Base-by-base conservation (phyloP, 2,329 filamentous ascomycete species). In the Fusarium sublunatum region DNA sequence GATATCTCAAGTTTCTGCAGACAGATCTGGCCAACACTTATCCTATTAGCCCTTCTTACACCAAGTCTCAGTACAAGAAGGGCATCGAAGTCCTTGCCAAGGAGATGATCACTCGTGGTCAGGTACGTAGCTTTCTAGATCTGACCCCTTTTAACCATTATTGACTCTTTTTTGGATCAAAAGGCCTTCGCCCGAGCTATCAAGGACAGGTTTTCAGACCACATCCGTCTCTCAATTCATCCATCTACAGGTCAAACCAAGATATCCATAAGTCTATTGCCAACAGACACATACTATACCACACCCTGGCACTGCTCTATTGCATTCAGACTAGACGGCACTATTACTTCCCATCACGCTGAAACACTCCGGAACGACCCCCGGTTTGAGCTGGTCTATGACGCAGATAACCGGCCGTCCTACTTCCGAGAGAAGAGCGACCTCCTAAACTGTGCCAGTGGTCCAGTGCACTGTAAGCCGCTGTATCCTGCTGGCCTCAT, bases 231-330 rank as follows among this genome's bases (percentile, higher is more conserved):
- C 1, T 84, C 82, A 0, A 86, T 86, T 29, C 83, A 86, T 60
- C 76, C 77, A 4, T 85, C 82, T 0, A 78, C 75, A 0, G 78
- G 78, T 7, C 74, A 76, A 5, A 74, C 70, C 29, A 86, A 86
- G 67, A 67, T 86, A 3, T 81, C 83, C 8, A 77, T 86, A 59
- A 77, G 75, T 57, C 72, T 82, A 1, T 68, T 86, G 5, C 78
- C 80, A 7, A 82, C 79, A 1, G 73, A 74, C 2, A 77, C 73
- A 24, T 67, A 69, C 9, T 83, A 77, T 62, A 83, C 81, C 0
- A 85, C 83, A 0, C 83, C 83, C 2, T 86, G 83, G 83, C 83
- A 85, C 64, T 82, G 76, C 65, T 75, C 73, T 42, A 76, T 82
- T 9, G 80, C 76, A n/a, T n/a, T n/a, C n/a, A n/a, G n/a, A n/a